These are phyloP conservation scores for Rhodomyrtus tomentosa DNA, from an alignment of 345 rosid species.

Conservation along the genomic window DNA sequence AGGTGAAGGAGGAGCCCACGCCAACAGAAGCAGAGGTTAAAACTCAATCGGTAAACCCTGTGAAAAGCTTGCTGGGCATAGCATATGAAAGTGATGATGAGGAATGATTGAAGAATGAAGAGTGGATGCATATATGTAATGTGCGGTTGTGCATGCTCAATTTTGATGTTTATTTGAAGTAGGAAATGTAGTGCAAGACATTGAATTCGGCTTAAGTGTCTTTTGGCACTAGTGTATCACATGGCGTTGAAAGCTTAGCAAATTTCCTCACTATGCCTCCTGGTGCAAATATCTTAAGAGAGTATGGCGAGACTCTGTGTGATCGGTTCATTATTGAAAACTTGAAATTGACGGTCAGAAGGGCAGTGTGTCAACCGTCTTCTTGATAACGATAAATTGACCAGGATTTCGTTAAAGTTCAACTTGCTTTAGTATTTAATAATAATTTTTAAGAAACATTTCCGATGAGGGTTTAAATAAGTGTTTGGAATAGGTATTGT, in stretches of 20 bases:
- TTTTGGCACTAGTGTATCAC: background rate
- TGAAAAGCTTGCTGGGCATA: conserved; percentile 64
- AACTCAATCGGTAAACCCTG: conserved; percentile 25
- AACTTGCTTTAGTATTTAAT: background rate
- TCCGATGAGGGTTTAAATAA: no score
- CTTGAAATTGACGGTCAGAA: background rate
- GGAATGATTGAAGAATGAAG: conserved; percentile 3
- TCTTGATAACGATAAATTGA: background rate
- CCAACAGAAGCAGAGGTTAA: conserved; percentile 13
- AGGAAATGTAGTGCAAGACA: background rate
- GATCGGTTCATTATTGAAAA: background rate
- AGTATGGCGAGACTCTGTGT: background rate
- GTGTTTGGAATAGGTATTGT: no score
- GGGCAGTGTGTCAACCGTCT: background rate
- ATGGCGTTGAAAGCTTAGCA: background rate
- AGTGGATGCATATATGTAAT: background rate
- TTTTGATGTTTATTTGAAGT: background rate
- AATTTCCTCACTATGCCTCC: no score
- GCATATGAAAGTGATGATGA: conserved; percentile 80
- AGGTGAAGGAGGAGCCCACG: conserved; percentile 9
- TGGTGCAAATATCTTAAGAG: background rate
- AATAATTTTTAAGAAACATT: background rate
- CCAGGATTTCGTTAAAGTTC: background rate
- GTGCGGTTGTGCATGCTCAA: background rate
- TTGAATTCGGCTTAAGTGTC: background rate